These are phyloP conservation scores for Leptosphaerulina australis DNA, from an alignment of 2,329 filamentous ascomycete species.

Conservation along the genomic window DNA sequence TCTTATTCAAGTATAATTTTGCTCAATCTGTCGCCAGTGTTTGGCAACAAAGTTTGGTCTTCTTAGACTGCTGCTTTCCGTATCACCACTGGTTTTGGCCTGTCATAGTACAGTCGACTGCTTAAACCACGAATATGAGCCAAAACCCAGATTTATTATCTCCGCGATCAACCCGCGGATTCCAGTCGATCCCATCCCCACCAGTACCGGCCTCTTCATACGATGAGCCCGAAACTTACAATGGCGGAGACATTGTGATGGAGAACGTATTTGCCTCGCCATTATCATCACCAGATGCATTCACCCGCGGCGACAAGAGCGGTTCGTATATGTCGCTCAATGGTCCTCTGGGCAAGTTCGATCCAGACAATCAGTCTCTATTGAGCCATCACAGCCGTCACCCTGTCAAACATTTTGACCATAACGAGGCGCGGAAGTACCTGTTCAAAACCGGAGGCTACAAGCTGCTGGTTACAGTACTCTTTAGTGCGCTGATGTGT, in stretches of 20 bases:
- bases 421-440: constrained; percentile 38
- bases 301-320: constrained; percentile 19
- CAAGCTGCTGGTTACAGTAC: constrained; percentile 36
- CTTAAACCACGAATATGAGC: constrained; percentile 1
- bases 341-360: constrained; percentile 22
- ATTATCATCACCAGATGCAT: constrained; percentile 24
- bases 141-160: constrained; percentile 3
- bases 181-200: constrained; percentile 2
- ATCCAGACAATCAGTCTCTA: constrained; percentile 30
- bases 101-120: not conserved
- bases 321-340: constrained; percentile 30
- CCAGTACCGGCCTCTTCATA: constrained; percentile 23
- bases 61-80: not conserved
- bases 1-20: no score
- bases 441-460: constrained; percentile 36
- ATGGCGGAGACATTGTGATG: constrained; percentile 32
- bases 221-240: constrained; percentile 21
- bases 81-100: not conserved
- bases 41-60: not conserved
- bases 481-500: constrained; percentile 40
- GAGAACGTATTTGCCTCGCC: constrained; percentile 31
- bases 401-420: constrained; percentile 38
- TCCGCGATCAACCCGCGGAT: constrained; percentile 1
- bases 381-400: constrained; percentile 16
- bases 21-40: no score